Evolutionary conservation across 2,329 filamentous ascomycete species (phyloP).

Genomic region (Fusarium tuaranense): DNA sequence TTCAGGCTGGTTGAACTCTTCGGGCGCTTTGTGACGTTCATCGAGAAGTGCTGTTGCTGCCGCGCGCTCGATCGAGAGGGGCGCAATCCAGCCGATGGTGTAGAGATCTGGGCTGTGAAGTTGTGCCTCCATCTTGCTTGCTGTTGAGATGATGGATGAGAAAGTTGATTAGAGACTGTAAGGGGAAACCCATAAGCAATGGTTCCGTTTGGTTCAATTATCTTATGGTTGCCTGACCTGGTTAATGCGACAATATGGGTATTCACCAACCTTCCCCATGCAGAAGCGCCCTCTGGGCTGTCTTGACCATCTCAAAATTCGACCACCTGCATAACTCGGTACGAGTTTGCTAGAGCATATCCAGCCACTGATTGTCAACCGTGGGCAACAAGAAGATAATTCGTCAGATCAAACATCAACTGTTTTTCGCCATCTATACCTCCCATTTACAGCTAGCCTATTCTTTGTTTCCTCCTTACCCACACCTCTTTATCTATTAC

Average conservation of each 20-base stretch:
- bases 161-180: background rate
- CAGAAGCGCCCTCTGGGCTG: no score
- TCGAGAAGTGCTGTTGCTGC: background rate
- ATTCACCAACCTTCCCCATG: background rate
- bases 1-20: background rate
- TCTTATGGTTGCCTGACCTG: background rate
- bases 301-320: no score
- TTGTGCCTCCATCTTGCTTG: background rate
- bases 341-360: no score
- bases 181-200: background rate
- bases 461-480: slow-evolving; percentile 57
- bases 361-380: no score
- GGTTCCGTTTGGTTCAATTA: background rate
- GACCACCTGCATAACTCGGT: no score
- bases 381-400: background rate
- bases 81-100: background rate
- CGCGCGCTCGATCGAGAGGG: background rate
- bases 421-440: no score
- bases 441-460: slow-evolving; percentile 37
- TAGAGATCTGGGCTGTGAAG: background rate
- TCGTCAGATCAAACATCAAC: background rate
- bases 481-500: slow-evolving; percentile 52
- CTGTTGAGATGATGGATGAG: background rate
- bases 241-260: background rate
- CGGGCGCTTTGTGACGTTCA: background rate